A percentile compares a stretch with the other conserved stretches of the same genome.
Conservation (phyloP, 768 basidiomycete species). For the Pulveroboletus sp. region DNA sequence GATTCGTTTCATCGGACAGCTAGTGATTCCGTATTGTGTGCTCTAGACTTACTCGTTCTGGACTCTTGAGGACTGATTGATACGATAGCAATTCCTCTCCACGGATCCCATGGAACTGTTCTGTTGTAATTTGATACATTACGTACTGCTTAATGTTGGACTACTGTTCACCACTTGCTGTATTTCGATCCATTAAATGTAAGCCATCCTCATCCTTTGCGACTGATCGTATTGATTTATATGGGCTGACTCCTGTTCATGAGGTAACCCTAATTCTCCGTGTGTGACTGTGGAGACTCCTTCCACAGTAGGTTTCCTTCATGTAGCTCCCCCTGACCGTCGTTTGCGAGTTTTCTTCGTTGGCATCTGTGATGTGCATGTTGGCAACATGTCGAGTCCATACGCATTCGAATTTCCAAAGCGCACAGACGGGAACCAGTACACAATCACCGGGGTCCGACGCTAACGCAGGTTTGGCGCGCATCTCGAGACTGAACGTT, state of each 20-base stretch:
- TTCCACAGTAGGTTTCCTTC: too few species aligned
- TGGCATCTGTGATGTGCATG: constrained; percentile 27
- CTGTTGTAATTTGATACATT: not conserved
- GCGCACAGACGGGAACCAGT: constrained; percentile 65
- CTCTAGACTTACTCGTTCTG: not conserved
- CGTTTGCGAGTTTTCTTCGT: too few species aligned
- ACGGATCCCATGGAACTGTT: not conserved
- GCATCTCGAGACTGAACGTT: constrained; percentile 42
- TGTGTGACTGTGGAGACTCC: constrained; percentile 11
- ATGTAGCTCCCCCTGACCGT: too few species aligned
- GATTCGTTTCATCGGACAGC: not conserved
- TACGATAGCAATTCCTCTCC: not conserved
- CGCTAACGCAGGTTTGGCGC: constrained; percentile 47
- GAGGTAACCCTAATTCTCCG: constrained; percentile 31
- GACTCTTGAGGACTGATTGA: constrained; percentile 3
- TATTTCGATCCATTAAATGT: not conserved
- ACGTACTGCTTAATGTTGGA: not conserved
- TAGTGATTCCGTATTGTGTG: not conserved
- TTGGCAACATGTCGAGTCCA: constrained; percentile 48
- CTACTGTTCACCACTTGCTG: not conserved
- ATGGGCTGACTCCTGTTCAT: too few species aligned
- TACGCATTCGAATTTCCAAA: constrained; percentile 50
- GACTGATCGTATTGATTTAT: not conserved
- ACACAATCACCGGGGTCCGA: constrained; percentile 50
- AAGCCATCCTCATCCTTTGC: not conserved